Percentiles rank a stretch among this genome's conserved stretches.
Conservation (phyloP, 2,329 filamentous ascomycete genomes). For the Exophiala dermatitidis region DNA sequence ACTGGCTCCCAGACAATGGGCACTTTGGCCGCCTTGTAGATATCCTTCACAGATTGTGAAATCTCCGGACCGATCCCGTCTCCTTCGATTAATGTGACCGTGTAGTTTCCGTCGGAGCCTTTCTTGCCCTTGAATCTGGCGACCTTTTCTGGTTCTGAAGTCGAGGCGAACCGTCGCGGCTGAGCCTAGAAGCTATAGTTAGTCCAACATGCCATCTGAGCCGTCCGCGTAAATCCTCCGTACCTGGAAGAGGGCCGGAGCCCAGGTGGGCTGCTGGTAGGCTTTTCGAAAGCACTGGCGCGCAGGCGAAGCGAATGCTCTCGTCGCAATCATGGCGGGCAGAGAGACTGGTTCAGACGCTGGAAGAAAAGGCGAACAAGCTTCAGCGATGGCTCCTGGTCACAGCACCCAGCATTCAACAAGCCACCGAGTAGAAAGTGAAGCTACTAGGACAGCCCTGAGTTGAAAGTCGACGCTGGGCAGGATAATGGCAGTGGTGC, state of each 20-base stretch:
- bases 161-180: slow-evolving; percentile 55
- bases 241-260: slow-evolving; percentile 53
- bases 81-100: slow-evolving; percentile 95
- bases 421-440: slow-evolving; percentile 4
- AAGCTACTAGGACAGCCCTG: slow-evolving; percentile 7
- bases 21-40: slow-evolving; percentile 92
- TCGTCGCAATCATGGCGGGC: slow-evolving; percentile 71
- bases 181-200: slow-evolving; percentile 26
- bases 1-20: slow-evolving; percentile 96
- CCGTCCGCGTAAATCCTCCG: slow-evolving; percentile 28
- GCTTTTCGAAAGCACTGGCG: slow-evolving; percentile 68
- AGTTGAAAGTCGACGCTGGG: background rate
- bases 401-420: slow-evolving; percentile 17
- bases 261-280: slow-evolving; percentile 41
- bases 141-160: slow-evolving; percentile 58
- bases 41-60: slow-evolving; percentile 95
- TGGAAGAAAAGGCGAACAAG: slow-evolving; percentile 22
- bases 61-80: slow-evolving; percentile 99
- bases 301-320: slow-evolving; percentile 67
- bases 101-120: slow-evolving; percentile 85
- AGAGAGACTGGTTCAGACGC: slow-evolving; percentile 1
- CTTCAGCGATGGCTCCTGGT: slow-evolving; percentile 25
- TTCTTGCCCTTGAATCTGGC: slow-evolving; percentile 92
- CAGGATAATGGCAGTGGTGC: background rate
- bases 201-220: slow-evolving; percentile 4